Percentiles rank a stretch among this genome's conserved stretches.
phyloP scores from a whole-genome alignment of 169 alveolate genomes.

The Plasmodium berghei region DNA sequence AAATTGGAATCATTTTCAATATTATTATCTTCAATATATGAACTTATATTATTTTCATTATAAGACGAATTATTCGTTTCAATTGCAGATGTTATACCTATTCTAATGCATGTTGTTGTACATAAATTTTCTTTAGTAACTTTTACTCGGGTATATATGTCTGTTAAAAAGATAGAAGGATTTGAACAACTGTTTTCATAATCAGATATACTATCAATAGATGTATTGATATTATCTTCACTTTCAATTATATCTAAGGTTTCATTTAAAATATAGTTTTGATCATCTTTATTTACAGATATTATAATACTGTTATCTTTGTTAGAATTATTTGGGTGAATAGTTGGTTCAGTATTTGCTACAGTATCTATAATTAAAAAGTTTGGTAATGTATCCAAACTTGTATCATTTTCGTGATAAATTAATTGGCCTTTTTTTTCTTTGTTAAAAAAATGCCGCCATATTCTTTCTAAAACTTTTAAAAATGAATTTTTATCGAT shows the following conservation, averaged over 20 bases:
- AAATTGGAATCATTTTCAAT: neutral
- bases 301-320: neutral
- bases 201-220: neutral
- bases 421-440: constrained; percentile 14
- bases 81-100: neutral
- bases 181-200: neutral
- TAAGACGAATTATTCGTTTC: neutral
- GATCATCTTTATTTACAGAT: neutral
- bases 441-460: constrained; percentile 28
- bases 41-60: neutral
- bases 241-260: constrained; percentile 33
- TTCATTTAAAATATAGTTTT: constrained; percentile 21
- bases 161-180: neutral
- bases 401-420: neutral
- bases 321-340: neutral
- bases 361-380: constrained; percentile 56
- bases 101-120: neutral
- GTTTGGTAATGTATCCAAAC: constrained; percentile 21
- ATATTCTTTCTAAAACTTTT: constrained; percentile 19
- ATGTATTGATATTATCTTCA: neutral
- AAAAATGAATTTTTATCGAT: constrained; percentile 56
- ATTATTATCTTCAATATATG: neutral
- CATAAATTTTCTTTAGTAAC: neutral
- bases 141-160: neutral
- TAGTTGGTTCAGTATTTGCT: too few relatives aligned